These are phyloP conservation scores for Leccinum pellstonianum DNA, from an alignment of 768 basidiomycete genomes.

Conservation along the genomic window DNA sequence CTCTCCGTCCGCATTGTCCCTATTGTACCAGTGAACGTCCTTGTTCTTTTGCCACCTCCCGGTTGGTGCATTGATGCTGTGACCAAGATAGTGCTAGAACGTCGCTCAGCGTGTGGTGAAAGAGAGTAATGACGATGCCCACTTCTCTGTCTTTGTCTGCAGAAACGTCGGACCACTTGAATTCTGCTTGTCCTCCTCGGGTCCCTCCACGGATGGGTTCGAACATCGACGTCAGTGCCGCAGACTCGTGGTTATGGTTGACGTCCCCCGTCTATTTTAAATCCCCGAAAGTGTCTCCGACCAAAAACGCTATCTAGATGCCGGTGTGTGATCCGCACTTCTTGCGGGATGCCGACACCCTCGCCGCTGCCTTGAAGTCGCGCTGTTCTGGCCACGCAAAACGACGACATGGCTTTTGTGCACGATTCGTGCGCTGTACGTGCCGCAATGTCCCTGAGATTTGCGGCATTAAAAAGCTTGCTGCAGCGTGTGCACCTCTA, in stretches of 20 bases:
- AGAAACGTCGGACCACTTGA: slow-evolving; percentile 89
- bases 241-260: background rate
- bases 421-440: slow-evolving; percentile 2
- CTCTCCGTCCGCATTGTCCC: slow-evolving; percentile 49
- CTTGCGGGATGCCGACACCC: slow-evolving; percentile 21
- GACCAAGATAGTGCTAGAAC: slow-evolving; percentile 86
- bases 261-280: slow-evolving; percentile 5
- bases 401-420: background rate
- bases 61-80: slow-evolving; percentile 91
- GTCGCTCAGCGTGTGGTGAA: slow-evolving; percentile 1
- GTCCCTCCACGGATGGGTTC: slow-evolving; percentile 88
- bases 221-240: slow-evolving; percentile 45
- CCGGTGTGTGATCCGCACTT: slow-evolving; percentile 17
- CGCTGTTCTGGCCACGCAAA: background rate
- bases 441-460: background rate
- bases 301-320: slow-evolving; percentile 20
- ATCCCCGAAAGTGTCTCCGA: slow-evolving; percentile 23
- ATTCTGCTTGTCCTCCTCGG: slow-evolving; percentile 86
- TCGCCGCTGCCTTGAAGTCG: background rate
- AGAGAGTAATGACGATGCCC: slow-evolving; percentile 11
- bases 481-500: slow-evolving; percentile 2
- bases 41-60: slow-evolving; percentile 98
- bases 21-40: slow-evolving; percentile 93
- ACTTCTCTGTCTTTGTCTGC: slow-evolving; percentile 95
- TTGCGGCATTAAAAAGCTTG: background rate